Evolutionary conservation across 1,284 basidiomycete species (phyloP).

Genomic region (Microbotryum scabiosae): DNA sequence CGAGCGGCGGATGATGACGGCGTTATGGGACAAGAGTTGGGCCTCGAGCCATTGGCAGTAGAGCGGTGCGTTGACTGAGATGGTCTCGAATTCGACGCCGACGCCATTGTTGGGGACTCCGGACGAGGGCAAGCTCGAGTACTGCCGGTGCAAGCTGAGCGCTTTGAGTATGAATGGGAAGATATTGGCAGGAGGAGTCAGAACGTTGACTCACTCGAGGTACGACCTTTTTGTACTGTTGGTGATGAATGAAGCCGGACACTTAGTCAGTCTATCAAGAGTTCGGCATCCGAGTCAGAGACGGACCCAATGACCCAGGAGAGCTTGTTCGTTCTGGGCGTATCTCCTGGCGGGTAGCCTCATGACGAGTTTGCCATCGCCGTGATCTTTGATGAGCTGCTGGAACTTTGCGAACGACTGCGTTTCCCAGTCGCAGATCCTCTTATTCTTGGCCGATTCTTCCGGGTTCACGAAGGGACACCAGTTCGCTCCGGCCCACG

Average conservation of each 20-base stretch:
- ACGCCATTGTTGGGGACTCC: slow-evolving; percentile 36
- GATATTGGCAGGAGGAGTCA: background rate
- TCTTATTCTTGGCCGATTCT: background rate
- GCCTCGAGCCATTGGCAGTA: slow-evolving; percentile 39
- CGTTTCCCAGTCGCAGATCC: slow-evolving; percentile 20
- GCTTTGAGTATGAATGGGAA: background rate
- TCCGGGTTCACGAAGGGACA: slow-evolving; percentile 46
- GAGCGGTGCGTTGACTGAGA: slow-evolving; percentile 41
- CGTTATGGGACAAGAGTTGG: slow-evolving; percentile 34
- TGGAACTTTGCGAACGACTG: slow-evolving; percentile 4
- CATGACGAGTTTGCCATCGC: background rate
- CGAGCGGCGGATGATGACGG: slow-evolving; percentile 36
- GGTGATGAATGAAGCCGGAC: slow-evolving; percentile 28
- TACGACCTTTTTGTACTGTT: slow-evolving; percentile 52
- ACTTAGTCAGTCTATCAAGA: slow-evolving; percentile 34
- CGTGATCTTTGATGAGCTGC: slow-evolving; percentile 39
- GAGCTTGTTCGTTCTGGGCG: no score
- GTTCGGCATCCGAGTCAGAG: background rate
- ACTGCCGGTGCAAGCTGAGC: slow-evolving; percentile 37
- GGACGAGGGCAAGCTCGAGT: slow-evolving; percentile 37
- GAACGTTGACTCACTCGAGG: slow-evolving; percentile 44
- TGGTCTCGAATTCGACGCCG: slow-evolving; percentile 40
- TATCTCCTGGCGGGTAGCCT: no score
- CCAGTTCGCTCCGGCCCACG: slow-evolving; percentile 68
- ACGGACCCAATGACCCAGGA: no score